A percentile compares a stretch with the other conserved stretches of the same genome.
These are phyloP conservation scores for Martiniozyma asiatica DNA, from an alignment of 1,139 yeast species.

Conservation along the genomic window DNA sequence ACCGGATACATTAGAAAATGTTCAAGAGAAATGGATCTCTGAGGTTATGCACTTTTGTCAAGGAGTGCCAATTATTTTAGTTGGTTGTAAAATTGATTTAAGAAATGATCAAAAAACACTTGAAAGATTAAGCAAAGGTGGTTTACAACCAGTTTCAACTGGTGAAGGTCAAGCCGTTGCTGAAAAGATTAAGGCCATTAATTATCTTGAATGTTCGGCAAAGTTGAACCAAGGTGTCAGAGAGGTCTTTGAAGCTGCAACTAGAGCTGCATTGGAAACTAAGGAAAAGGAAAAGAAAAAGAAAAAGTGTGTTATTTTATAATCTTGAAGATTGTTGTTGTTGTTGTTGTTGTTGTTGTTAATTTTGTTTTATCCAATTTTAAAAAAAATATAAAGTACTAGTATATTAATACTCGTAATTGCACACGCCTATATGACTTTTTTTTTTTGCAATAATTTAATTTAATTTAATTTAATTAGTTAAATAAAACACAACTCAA, in stretches of 20 bases:
- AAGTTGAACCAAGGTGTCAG: conserved; percentile 84
- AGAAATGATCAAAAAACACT: conserved; percentile 73
- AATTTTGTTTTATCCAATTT: no score
- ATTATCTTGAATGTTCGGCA: conserved; percentile 89
- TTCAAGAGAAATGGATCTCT: conserved; percentile 89
- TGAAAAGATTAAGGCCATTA: conserved; percentile 74
- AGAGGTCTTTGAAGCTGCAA: conserved; percentile 86
- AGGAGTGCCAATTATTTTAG: conserved; percentile 87
- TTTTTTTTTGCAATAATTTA: no score
- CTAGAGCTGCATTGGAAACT: conserved; percentile 70
- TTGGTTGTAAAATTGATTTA: conserved; percentile 85
- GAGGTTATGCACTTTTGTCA: conserved; percentile 92
- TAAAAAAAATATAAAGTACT: no score
- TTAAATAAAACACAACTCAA: no score
- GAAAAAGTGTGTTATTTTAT: conserved; percentile 25
- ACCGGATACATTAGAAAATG: conserved; percentile 88
- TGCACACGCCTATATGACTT: no score
- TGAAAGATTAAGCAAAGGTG: conserved; percentile 63
- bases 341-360: conserved; percentile 1
- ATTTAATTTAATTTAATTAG: no score
- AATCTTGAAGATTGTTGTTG: background rate
- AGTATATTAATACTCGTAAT: no score
- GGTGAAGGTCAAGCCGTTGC: conserved; percentile 81
- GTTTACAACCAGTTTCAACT: conserved; percentile 63
- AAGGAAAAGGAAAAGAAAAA: conserved; percentile 46